Conservation (phyloP, 2,329 filamentous ascomycete genomes). For the Clarireedia paspali region DNA sequence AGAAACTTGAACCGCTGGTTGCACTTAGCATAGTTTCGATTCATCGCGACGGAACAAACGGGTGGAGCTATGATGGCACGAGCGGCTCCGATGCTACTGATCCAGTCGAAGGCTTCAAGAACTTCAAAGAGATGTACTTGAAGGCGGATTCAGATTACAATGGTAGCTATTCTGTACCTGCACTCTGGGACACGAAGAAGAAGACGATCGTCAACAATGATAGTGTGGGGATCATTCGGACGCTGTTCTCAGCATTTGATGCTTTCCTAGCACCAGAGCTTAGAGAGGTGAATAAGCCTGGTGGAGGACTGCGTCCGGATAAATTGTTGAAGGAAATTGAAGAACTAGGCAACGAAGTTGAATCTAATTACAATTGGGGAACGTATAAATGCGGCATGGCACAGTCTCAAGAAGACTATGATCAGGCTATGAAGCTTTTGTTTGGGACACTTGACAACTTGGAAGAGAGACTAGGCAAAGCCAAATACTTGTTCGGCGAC, state of each 20-base stretch:
- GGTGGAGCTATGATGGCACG: slow-evolving; percentile 10
- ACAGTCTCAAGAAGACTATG: slow-evolving; percentile 72
- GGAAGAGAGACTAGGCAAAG: slow-evolving; percentile 54
- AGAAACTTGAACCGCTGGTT: neutral
- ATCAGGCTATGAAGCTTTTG: slow-evolving; percentile 58
- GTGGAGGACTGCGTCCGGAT: slow-evolving; percentile 8
- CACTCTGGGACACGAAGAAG: slow-evolving; percentile 53
- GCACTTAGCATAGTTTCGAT: neutral
- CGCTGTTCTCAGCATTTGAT: slow-evolving; percentile 55
- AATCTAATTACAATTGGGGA: slow-evolving; percentile 60
- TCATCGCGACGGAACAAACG: neutral
- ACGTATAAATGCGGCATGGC: slow-evolving; percentile 75
- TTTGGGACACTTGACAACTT: slow-evolving; percentile 70
- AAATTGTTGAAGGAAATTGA: slow-evolving; percentile 9
- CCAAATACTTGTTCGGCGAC: slow-evolving; percentile 51
- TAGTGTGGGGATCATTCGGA: slow-evolving; percentile 70
- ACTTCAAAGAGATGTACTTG: slow-evolving; percentile 58
- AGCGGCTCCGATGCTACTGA: slow-evolving; percentile 4
- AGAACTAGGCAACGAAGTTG: slow-evolving; percentile 65
- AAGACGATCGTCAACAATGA: slow-evolving; percentile 65
- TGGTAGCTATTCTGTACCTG: slow-evolving; percentile 60
- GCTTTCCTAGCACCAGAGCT: slow-evolving; percentile 6
- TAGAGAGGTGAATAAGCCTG: neutral
- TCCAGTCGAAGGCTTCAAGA: slow-evolving; percentile 40
- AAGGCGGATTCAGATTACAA: slow-evolving; percentile 53